phyloP scores from a whole-genome alignment of 2,329 filamentous ascomycete species.

The Trichophyton rubrum region DNA sequence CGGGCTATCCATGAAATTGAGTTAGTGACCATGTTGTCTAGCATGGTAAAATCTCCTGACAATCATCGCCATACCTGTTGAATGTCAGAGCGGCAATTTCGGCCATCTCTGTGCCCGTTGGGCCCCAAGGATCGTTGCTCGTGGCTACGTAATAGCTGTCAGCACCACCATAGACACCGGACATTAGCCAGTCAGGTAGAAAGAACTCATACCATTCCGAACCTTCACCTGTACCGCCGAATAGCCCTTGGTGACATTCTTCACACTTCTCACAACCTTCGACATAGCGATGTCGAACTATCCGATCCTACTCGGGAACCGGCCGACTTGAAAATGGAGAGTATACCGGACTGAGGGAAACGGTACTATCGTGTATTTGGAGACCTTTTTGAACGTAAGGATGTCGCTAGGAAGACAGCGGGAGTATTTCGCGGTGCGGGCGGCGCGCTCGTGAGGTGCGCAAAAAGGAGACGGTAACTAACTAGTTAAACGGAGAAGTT shows the following conservation, averaged over 20 bases:
- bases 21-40: constrained; percentile 8
- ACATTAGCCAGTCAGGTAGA: not conserved
- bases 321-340: not conserved
- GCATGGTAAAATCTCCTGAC: not conserved
- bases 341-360: not conserved
- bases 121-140: constrained; percentile 97
- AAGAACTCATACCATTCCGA: constrained; percentile 64
- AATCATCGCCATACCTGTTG: constrained; percentile 58
- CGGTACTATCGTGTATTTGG: not conserved
- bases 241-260: constrained; percentile 99
- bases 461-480: not conserved
- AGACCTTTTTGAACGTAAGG: not conserved
- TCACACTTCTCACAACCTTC: constrained; percentile 91
- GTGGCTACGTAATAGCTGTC: constrained; percentile 53
- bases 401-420: not conserved
- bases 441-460: not conserved
- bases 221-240: constrained; percentile 95
- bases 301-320: not conserved
- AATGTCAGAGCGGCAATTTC: constrained; percentile 97
- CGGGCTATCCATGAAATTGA: constrained; percentile 44
- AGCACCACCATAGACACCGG: constrained; percentile 4
- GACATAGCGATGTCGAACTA: constrained; percentile 51
- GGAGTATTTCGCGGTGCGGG: not conserved
- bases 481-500: not conserved
- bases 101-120: constrained; percentile 94